Base-by-base conservation (phyloP, 345 rosid species). In the Corchorus olitorius region DNA sequence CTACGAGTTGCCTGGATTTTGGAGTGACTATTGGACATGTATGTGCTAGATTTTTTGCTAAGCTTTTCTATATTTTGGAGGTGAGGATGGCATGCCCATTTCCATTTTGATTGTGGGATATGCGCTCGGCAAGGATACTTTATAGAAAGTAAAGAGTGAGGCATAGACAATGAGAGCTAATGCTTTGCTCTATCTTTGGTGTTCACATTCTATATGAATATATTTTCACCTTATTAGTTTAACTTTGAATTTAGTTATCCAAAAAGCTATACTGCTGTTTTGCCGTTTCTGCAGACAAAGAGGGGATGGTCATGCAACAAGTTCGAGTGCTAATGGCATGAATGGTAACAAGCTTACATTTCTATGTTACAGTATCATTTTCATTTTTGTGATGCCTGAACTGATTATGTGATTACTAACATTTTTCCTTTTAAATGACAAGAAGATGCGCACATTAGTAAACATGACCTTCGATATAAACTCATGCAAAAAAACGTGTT, bases 391-490 rank as follows among this genome's bases (percentile, higher is more conserved):
- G 74, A 55, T 49, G 75, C 68, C 70, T 77, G 60, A 65, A 79
- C 81, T 65, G 45, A 41, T 80, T 82, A 77, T 65, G 37, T 69
- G 71, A 78, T 84, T 81, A 79, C 86, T 89, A 76, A 88, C 77
- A 70, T 55, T 62, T 65, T 56, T 74, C 45, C 78, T 58, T 84
- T 82, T 84, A 66, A 69, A 35, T 78, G 70, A 76, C 66, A 78
- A 71, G 73, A 85, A 96, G 98, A 87, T 86, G 75, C 72, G 78
- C 88, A 64, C 80, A 79, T 96, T 65, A 88, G 89, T 76, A 86
- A 81, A 84, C 86, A 85, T 79, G 99, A 96, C 83, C 97, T 96
- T 22, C 92, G 99, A 35, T 78, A 81, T 74, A 93, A 93, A 80
- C 92, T 96, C 80, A 56, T 92, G 88, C 91, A 79, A 83, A 96